Evolutionary conservation across 352 stramenopile species (phyloP).

Genomic region (Phytophthora melonis): DNA sequence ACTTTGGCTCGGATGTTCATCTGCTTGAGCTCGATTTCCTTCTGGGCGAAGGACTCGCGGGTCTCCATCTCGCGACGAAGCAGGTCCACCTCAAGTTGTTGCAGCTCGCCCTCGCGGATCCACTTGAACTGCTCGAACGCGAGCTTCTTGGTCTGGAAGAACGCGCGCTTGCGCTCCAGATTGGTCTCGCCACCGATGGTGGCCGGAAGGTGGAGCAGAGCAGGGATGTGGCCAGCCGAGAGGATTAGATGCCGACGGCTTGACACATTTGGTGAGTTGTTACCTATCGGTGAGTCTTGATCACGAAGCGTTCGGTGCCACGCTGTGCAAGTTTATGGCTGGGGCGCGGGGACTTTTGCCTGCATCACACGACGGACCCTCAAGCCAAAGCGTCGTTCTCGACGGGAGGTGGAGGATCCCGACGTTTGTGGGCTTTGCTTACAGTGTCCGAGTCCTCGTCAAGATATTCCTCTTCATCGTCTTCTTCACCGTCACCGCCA

Average conservation of each 20-base stretch:
- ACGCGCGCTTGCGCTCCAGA: conserved; percentile 24
- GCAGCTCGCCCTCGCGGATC: conserved; percentile 20
- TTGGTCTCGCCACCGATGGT: neutral
- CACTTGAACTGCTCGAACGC: conserved; percentile 32
- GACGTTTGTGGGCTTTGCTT: neutral
- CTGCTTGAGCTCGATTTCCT: conserved; percentile 25
- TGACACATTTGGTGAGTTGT: neutral
- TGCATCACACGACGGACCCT: neutral
- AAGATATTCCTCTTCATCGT: neutral
- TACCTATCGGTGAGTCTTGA: neutral
- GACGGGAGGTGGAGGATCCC: neutral
- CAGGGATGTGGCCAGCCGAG: conserved; percentile 9
- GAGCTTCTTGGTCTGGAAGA: conserved; percentile 24
- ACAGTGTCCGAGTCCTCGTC: neutral
- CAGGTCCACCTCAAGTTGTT: conserved; percentile 24
- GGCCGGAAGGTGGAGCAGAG: neutral
- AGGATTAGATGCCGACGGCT: neutral
- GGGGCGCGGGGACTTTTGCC: neutral
- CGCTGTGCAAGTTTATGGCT: neutral
- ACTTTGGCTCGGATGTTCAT: conserved; percentile 26
- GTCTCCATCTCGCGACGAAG: conserved; percentile 34
- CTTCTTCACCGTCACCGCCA: neutral
- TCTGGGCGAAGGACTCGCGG: conserved; percentile 21
- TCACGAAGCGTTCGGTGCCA: neutral
- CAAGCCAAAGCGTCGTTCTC: neutral